Base-by-base conservation (phyloP, 306 rosid species). In the Dalbergia cochinchinensis region DNA sequence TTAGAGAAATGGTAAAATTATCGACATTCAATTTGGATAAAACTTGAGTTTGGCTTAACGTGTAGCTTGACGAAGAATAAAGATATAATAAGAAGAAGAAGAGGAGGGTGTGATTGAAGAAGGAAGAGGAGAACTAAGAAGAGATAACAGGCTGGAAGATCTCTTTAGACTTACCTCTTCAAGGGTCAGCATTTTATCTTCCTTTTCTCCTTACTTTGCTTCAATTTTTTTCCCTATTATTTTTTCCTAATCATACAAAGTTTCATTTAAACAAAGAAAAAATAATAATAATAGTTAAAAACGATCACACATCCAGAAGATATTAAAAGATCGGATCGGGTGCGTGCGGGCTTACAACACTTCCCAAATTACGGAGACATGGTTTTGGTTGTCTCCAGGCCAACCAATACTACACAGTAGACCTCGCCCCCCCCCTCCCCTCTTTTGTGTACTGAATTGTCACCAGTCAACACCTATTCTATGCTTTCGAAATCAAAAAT, bases 401-500 rank as follows among this genome's bases (percentile, higher is more conserved):
- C 69, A 69, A 63, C 64, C 58, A 70, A 33, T 45, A 60, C 76
- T 69, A 55, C 44, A 34, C 18, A 7, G 54, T 47, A 83, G 78
- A 31, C 64, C 68, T 85, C 63, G 60, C 77, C 76, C 86, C 77
- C n/a, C n/a, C 79, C 77, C 31, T 42, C 54, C 65, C 60, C 61
- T 42, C 15, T 64, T 82, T 70, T 68, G 71, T 61, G 55, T 53
- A 44, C 5, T 73, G 85, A 72, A 68, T 51, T 41, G 88, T 85
- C 88, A 81, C 74, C 71, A 51, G 33, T 82, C 72, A 82, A n/a
- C 54, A 19, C 77, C 78, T 76, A 68, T 51, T 78, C 65, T 44
- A 14, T 26, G 61, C 73, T 69, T 63, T 75, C 22, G 1, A 26
- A 26, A 26, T 26, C 2, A 8, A 60, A 76, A 13, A 65, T 34